Evolutionary conservation across 371 early-diverging fungal genomes (phyloP).

Genomic region (Funneliformis caledonium): DNA sequence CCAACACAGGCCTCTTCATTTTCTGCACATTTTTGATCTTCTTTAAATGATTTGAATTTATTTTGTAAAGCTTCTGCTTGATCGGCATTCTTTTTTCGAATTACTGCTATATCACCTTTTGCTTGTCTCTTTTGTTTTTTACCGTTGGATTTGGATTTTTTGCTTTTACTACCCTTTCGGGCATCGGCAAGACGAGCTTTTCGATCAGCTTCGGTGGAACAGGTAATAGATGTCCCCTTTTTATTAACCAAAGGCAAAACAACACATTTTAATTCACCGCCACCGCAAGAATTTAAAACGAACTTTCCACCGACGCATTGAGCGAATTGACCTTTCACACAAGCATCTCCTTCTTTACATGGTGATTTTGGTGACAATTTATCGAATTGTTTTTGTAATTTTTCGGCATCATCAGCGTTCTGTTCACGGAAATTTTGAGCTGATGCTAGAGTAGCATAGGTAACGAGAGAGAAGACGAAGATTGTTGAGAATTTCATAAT

Average conservation of each 20-base stretch:
- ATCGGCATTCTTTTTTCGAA: background rate
- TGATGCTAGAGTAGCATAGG: background rate
- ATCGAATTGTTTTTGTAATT: background rate
- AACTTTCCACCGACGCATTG: conserved; percentile 7
- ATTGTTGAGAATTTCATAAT: background rate
- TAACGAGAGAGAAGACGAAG: background rate
- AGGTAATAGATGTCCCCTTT: conserved; percentile 27
- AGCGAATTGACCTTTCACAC: conserved; percentile 9
- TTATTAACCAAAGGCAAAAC: conserved; percentile 21
- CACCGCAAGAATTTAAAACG: background rate
- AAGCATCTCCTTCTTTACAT: background rate
- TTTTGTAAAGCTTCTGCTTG: background rate
- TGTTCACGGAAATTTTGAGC: background rate
- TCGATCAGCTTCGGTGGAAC: background rate
- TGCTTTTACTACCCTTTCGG: background rate
- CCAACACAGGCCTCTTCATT: background rate
- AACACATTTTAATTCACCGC: background rate
- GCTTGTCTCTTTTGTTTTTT: no score
- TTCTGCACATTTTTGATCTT: background rate
- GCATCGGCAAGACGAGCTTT: background rate
- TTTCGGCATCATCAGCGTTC: background rate
- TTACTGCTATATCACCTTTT: background rate
- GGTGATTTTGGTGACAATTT: background rate
- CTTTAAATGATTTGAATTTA: background rate
- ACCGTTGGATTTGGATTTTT: no score